Conservation (phyloP, 345 rosid species). For the Crucihimalaya himalaica region DNA sequence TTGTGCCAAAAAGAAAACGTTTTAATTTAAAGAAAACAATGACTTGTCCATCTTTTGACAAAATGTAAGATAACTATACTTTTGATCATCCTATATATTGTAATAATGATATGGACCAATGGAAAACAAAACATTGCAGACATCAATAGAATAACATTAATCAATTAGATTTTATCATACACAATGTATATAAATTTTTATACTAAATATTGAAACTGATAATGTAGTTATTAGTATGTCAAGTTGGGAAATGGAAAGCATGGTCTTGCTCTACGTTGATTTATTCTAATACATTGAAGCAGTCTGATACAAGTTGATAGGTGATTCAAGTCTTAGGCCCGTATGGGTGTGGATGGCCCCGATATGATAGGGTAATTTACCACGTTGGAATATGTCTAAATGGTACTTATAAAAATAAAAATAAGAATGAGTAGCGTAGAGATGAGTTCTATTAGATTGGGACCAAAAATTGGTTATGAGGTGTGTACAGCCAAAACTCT, state of each 20-base stretch:
- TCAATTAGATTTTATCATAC: constrained; percentile 15
- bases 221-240: constrained; percentile 27
- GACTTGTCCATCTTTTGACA: constrained; percentile 30
- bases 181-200: neutral
- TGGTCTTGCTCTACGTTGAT: constrained; percentile 14
- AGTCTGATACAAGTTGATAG: constrained; percentile 31
- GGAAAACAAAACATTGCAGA: neutral
- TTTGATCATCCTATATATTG: constrained; percentile 26
- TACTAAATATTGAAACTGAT: neutral
- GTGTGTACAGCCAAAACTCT: constrained; percentile 20
- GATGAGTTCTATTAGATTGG: constrained; percentile 19
- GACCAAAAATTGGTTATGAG: constrained; percentile 25
- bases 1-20: constrained; percentile 4
- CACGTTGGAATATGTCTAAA: constrained; percentile 9
- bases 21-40: constrained; percentile 15
- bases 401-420: neutral
- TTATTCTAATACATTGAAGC: constrained; percentile 9
- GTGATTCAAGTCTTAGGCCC: constrained; percentile 23
- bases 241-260: constrained; percentile 31
- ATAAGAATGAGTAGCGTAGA: constrained; percentile 13
- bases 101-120: constrained; percentile 7
- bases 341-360: neutral
- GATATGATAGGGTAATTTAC: constrained; percentile 6
- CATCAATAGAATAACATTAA: neutral
- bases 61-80: constrained; percentile 15